Percentiles rank a stretch among this genome's conserved stretches.
Conservation (phyloP, 352 stramenopile genomes). For the Globisporangium nagaii region DNA sequence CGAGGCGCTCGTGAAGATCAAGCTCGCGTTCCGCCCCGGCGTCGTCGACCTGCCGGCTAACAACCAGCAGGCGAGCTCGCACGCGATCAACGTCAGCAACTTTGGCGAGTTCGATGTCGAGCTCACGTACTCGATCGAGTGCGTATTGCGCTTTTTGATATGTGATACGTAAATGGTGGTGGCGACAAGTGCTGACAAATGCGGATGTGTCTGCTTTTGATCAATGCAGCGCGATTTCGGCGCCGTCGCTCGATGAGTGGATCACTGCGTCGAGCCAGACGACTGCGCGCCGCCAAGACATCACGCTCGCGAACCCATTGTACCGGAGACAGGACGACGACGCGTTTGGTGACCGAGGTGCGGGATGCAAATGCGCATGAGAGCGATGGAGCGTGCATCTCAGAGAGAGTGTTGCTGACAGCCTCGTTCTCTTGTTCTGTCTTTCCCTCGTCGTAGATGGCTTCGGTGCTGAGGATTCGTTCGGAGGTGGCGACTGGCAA, state of each 20-base stretch:
- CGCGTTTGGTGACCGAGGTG: conserved; percentile 49
- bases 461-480: conserved; percentile 69
- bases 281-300: conserved; percentile 73
- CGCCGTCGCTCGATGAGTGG: conserved; percentile 78
- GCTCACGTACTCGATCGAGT: conserved; percentile 84
- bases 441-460: conserved; percentile 32
- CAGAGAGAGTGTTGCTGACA: background rate
- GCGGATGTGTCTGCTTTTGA: background rate
- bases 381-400: background rate
- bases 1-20: conserved; percentile 99
- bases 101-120: conserved; percentile 86
- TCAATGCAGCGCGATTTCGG: conserved; percentile 36
- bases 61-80: conserved; percentile 56
- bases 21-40: conserved; percentile 92
- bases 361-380: background rate
- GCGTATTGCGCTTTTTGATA: conserved; percentile 18
- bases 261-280: conserved; percentile 74
- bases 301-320: conserved; percentile 73
- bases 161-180: too few species aligned
- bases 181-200: background rate
- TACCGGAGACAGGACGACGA: conserved; percentile 43
- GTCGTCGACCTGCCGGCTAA: conserved; percentile 70
- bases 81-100: conserved; percentile 80
- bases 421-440: background rate
- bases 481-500: conserved; percentile 72